phyloP scores from a whole-genome alignment of 495 filamentous ascomycete species.

The Aspergillus sclerotiicarbonarius region DNA sequence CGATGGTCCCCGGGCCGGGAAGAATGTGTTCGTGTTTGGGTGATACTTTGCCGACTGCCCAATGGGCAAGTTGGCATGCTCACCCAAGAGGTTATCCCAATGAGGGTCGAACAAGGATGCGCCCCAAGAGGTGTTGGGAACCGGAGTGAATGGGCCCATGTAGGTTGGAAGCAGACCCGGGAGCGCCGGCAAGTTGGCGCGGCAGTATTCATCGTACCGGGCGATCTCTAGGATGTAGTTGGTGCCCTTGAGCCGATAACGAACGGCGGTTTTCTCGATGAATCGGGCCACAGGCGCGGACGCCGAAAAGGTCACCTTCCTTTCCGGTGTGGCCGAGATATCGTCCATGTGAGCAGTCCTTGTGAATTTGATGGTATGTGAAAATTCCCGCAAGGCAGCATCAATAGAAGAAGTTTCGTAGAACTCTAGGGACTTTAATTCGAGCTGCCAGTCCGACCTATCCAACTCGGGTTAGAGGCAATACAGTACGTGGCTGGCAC shows the following conservation, averaged over 20 bases:
- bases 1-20: conserved; percentile 26
- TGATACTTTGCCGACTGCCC: conserved; percentile 39
- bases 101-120: conserved; percentile 47
- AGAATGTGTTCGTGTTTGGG: conserved; percentile 44
- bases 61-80: conserved; percentile 30
- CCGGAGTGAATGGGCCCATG: conserved; percentile 19
- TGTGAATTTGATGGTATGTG: conserved; percentile 24
- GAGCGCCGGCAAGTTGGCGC: conserved; percentile 4
- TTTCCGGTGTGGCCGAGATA: conserved; percentile 24
- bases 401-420: conserved; percentile 26
- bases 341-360: conserved; percentile 12
- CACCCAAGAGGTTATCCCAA: conserved; percentile 48
- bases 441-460: conserved; percentile 42
- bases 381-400: conserved; percentile 25
- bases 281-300: conserved; percentile 30
- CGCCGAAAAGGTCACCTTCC: conserved; percentile 25
- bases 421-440: conserved; percentile 36
- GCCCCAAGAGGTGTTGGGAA: conserved; percentile 37
- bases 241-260: conserved; percentile 45
- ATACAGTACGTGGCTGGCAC: neutral
- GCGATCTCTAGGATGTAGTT: conserved; percentile 56
- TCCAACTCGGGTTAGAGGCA: conserved; percentile 8
- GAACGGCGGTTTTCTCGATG: conserved; percentile 50
- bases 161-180: conserved; percentile 5
- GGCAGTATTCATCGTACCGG: conserved; percentile 52